phyloP scores from a whole-genome alignment of 306 rosid species.

The Amphicarpaea edgeworthii region DNA sequence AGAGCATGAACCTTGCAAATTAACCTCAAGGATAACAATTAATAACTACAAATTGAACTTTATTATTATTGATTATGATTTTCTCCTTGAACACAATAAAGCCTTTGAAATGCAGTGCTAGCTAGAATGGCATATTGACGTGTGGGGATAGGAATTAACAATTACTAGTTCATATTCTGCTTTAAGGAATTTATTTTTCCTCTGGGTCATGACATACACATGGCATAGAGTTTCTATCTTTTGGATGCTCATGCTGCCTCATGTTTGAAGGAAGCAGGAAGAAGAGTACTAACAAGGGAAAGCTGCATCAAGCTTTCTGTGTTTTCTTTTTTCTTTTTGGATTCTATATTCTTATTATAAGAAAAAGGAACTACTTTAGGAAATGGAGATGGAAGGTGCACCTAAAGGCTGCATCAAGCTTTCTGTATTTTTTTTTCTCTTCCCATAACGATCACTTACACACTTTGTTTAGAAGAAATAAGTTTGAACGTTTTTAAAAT shows the following conservation, averaged over 20 bases:
- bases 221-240: background rate
- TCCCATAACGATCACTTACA: background rate
- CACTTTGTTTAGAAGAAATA: background rate
- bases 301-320: slow-evolving; percentile 20
- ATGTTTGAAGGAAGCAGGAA: background rate
- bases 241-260: slow-evolving; percentile 10
- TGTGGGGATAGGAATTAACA: background rate
- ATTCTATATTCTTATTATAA: background rate
- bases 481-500: background rate
- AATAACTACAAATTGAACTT: too few species aligned
- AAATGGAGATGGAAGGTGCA: slow-evolving; percentile 29
- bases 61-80: too few species aligned
- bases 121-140: background rate
- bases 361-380: slow-evolving; percentile 30
- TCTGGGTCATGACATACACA: slow-evolving; percentile 4
- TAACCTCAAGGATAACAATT: background rate
- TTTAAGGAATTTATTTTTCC: slow-evolving; percentile 18
- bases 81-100: too few species aligned
- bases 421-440: background rate
- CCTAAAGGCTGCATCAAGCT: background rate
- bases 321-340: slow-evolving; percentile 3
- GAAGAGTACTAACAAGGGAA: slow-evolving; percentile 2
- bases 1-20: background rate
- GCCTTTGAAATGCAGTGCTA: background rate
- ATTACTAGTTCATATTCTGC: background rate